Percentiles rank a stretch among this genome's conserved stretches.
These are phyloP conservation scores for Globisporangium canariense DNA, from an alignment of 352 stramenopile genomes.

Conservation along the genomic window DNA sequence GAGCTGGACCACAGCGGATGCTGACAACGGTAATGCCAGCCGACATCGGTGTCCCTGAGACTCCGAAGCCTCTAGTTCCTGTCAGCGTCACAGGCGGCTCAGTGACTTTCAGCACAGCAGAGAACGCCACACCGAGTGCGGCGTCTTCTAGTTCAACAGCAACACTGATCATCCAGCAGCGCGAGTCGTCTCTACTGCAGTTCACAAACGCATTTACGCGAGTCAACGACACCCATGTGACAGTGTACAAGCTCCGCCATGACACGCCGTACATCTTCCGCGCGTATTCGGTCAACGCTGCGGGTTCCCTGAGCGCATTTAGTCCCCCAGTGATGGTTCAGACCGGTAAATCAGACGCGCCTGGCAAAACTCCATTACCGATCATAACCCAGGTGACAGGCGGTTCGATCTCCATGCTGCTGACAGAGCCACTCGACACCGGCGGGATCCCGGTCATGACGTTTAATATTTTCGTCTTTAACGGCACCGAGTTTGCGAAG, in stretches of 20 bases:
- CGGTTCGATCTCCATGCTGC: conserved; percentile 27
- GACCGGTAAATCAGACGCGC: conserved; percentile 23
- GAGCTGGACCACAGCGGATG: conserved; percentile 25
- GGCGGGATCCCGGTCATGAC: conserved; percentile 31
- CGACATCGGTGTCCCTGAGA: neutral
- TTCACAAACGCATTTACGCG: conserved; percentile 23
- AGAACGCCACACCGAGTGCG: conserved; percentile 6
- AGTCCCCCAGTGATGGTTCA: conserved; percentile 24
- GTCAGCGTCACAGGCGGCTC: conserved; percentile 22
- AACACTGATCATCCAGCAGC: conserved; percentile 35
- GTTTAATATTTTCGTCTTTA: conserved; percentile 29
- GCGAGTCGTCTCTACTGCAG: conserved; percentile 14
- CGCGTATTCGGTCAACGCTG: conserved; percentile 20
- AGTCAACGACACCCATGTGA: conserved; percentile 17
- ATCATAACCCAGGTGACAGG: conserved; percentile 31
- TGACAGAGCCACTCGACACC: conserved; percentile 38
- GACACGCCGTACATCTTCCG: conserved; percentile 50
- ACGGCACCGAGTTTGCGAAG: conserved; percentile 21
- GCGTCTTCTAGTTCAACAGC: conserved; percentile 6
- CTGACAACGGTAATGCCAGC: neutral
- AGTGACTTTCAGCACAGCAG: conserved; percentile 18
- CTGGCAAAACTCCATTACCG: conserved; percentile 38
- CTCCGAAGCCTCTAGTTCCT: conserved; percentile 11
- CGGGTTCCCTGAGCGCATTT: conserved; percentile 23
- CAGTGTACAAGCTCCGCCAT: conserved; percentile 45